Percentiles rank a stretch among this genome's conserved stretches.
Conservation (phyloP, 2,329 filamentous ascomycete species). For the Penicillium capsulatum region DNA sequence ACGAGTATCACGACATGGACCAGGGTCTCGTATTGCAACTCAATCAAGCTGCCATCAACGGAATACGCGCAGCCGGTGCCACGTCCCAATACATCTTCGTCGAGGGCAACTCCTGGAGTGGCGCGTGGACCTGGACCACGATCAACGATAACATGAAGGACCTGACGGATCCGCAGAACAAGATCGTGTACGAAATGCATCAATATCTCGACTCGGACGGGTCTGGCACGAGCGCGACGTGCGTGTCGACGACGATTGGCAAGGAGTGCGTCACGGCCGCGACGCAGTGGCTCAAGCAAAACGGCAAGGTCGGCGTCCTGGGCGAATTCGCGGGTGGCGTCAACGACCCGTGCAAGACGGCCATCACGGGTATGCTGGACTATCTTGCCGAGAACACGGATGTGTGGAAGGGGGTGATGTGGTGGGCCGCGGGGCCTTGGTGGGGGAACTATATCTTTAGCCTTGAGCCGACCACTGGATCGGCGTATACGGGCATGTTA, state of each 20-base stretch:
- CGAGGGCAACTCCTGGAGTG: conserved; percentile 51
- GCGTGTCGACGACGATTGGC: conserved; percentile 53
- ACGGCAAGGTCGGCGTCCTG: conserved; percentile 53
- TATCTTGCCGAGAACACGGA: conserved; percentile 54
- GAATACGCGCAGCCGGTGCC: conserved; percentile 57
- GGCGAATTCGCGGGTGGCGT: conserved; percentile 54
- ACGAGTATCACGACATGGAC: conserved; percentile 63
- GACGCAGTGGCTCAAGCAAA: conserved; percentile 50
- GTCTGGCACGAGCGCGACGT: conserved; percentile 49
- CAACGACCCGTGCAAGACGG: conserved; percentile 47
- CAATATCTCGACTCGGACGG: conserved; percentile 58
- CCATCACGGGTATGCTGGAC: conserved; percentile 51
- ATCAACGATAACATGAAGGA: conserved; percentile 43
- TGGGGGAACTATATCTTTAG: conserved; percentile 45
- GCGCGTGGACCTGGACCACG: conserved; percentile 51
- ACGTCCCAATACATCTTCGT: conserved; percentile 58
- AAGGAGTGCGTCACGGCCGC: conserved; percentile 44
- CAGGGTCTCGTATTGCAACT: conserved; percentile 56
- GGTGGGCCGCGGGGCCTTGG: conserved; percentile 59
- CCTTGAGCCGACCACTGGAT: conserved; percentile 29
- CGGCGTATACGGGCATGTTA: conserved; percentile 28
- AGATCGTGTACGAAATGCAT: conserved; percentile 59
- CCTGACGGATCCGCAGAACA: conserved; percentile 51
- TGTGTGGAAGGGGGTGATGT: conserved; percentile 56
- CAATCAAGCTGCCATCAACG: conserved; percentile 62